Percentiles rank a stretch among this genome's conserved stretches.
These are phyloP conservation scores for Angophora floribunda DNA, from an alignment of 345 rosid species.

Conservation along the genomic window DNA sequence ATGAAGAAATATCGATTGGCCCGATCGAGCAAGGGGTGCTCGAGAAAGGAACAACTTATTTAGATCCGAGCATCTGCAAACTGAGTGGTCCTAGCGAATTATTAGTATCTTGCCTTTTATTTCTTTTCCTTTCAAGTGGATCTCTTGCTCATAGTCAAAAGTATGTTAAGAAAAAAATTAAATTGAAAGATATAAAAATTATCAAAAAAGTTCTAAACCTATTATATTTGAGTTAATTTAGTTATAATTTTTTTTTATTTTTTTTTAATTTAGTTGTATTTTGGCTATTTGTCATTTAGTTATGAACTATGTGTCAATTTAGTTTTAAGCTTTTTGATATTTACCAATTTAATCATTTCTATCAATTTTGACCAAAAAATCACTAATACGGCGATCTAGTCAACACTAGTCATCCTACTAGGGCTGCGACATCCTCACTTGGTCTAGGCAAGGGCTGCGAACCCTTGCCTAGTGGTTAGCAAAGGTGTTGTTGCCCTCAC, in stretches of 20 bases:
- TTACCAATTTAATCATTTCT: background rate
- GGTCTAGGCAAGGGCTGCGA: background rate
- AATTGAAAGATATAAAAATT: background rate
- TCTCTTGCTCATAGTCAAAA: background rate
- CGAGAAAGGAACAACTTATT: background rate
- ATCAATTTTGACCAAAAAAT: background rate
- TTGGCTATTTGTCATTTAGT: background rate
- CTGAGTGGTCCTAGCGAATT: background rate
- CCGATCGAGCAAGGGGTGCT: background rate
- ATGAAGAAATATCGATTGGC: background rate
- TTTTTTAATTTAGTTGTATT: background rate
- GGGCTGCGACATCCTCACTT: background rate
- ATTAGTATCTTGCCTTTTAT: background rate
- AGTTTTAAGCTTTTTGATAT: background rate
- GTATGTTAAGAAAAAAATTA: background rate
- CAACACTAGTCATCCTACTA: accelerated
- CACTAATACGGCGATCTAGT: background rate
- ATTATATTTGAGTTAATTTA: background rate
- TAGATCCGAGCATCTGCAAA: background rate
- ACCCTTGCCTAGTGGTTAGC: background rate
- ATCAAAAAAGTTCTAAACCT: background rate
- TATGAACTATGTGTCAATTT: background rate
- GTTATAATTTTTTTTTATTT: too few species aligned
- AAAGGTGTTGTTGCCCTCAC: background rate
- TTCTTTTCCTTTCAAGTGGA: background rate